Evolutionary conservation across 176 grass and related monocot species (phyloP), one percentile per base, ranked within the genome.

Genomic region (Lolium rigidum): DNA sequence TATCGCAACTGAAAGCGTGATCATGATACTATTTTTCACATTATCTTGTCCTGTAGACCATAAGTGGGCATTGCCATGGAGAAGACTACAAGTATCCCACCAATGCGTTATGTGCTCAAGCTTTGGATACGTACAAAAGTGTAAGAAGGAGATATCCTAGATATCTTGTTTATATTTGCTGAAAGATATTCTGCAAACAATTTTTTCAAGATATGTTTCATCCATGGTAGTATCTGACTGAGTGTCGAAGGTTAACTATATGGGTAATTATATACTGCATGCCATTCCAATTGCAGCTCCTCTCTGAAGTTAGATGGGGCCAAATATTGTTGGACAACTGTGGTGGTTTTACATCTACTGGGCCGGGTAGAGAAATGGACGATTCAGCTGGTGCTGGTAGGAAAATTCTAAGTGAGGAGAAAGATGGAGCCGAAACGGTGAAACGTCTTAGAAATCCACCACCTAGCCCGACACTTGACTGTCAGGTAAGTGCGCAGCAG

Each of bases 321-420:
- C 63, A 96, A 7, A 78, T 93, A 48, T 72, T 93, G 74, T 9
- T 91, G 22, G 78, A 83, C 16, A 13, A 10, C 0, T 96, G 94
- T 44, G 35, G 60, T 51, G 35, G 60, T 44, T 25, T 9, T 28
- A 68, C 66, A 9, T 91, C 80, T 72, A 74, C 60, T 28, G n/a
- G 26, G 46, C 54, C 58, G 6, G 63, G 76, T 38, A 10, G 1
- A 8, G 9, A 76, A 21, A 47, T 2, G 35, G 35, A 16, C 0
- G 2, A 3, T 5, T 82, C 86, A 47, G 59, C 68, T 71, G 63
- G 17, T 48, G 61, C 50, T 46, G 28, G 26, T 46, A 74, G 70
- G 69, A 86, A 21, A 62, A 74, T 75, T 18, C 80, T 93, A 4
- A 52, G 16, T 10, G 77, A 82, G 58, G 76, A 70, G 10, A 22